phyloP scores from a whole-genome alignment of 1,139 yeast species.

The Kluyveromyces sp. region DNA sequence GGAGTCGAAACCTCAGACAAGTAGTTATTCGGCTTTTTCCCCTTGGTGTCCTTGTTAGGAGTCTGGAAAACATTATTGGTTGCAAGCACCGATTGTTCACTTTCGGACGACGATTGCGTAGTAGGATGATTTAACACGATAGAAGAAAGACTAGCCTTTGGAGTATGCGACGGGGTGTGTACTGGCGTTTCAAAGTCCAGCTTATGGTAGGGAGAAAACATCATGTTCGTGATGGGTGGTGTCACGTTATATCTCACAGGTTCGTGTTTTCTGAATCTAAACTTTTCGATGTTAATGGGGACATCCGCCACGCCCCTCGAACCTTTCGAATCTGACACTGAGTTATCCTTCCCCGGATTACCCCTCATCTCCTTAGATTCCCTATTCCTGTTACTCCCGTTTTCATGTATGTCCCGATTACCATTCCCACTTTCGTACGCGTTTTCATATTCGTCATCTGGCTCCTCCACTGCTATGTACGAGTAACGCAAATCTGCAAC shows the following conservation, averaged over 20 bases:
- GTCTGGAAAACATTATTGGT: neutral
- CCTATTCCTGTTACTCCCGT: too few relatives aligned
- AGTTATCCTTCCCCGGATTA: neutral
- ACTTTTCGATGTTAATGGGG: conserved; percentile 17
- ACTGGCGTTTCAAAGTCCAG: conserved; percentile 1
- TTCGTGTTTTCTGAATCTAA: conserved; percentile 13
- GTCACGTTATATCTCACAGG: conserved; percentile 2
- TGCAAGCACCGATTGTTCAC: conserved; percentile 8
- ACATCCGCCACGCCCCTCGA: neutral
- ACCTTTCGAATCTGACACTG: neutral
- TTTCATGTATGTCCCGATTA: neutral
- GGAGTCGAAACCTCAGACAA: conserved; percentile 1
- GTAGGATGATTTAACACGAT: conserved; percentile 10
- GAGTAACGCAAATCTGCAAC: conserved; percentile 25
- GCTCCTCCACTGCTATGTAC: conserved; percentile 27
- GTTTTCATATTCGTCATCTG: conserved; percentile 10
- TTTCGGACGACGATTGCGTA: conserved; percentile 15
- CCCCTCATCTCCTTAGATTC: neutral
- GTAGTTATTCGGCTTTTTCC: neutral
- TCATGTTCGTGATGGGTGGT: conserved; percentile 1
- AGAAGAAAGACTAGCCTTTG: conserved; percentile 8
- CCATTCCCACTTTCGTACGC: too few relatives aligned
- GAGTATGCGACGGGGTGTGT: conserved; percentile 6
- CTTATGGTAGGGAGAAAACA: neutral
- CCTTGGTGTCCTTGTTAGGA: neutral